Evolutionary conservation across 73 alveolate genomes (phyloP).

Genomic region (Paramecium octaurelia): DNA sequence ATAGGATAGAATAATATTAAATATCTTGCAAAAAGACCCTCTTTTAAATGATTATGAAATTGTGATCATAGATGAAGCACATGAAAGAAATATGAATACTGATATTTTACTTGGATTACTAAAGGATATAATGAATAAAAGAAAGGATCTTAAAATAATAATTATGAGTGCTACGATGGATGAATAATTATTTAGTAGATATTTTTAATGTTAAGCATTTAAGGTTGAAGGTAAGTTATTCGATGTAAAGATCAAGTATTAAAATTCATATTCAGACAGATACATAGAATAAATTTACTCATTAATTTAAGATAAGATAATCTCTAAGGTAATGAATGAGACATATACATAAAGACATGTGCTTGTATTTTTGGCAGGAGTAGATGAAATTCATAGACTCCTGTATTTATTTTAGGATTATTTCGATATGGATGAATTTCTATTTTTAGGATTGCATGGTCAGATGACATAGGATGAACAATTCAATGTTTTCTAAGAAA

Average conservation of each 20-base stretch:
- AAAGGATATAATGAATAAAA: conserved; percentile 90
- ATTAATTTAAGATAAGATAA: conserved; percentile 92
- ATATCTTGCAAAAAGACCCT: conserved; percentile 96
- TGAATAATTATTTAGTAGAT: conserved; percentile 96
- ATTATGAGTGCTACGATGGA: conserved; percentile 99
- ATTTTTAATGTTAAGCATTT: conserved; percentile 95
- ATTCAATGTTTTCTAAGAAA: conserved; percentile 89
- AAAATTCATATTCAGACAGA: conserved; percentile 95
- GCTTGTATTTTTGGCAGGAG: conserved; percentile 98
- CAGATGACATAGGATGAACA: conserved; percentile 67
- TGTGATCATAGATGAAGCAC: conserved; percentile 99
- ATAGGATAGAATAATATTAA: conserved; percentile 83
- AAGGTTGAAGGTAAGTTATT: conserved; percentile 98
- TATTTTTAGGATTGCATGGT: conserved; percentile 80
- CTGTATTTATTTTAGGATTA: conserved; percentile 67
- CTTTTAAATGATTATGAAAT: conserved; percentile 72
- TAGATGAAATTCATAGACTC: conserved; percentile 68
- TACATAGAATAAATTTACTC: conserved; percentile 94
- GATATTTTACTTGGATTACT: conserved; percentile 98
- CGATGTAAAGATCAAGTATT: conserved; percentile 95
- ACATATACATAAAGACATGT: conserved; percentile 86
- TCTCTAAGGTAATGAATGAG: conserved; percentile 67
- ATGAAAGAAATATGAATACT: conserved; percentile 99
- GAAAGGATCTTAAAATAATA: conserved; percentile 92
- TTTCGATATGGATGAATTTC: conserved; percentile 90